A percentile compares a stretch with the other conserved stretches of the same genome.
phyloP scores from a whole-genome alignment of 1,139 yeast genomes.

The Taphrina sp. region DNA sequence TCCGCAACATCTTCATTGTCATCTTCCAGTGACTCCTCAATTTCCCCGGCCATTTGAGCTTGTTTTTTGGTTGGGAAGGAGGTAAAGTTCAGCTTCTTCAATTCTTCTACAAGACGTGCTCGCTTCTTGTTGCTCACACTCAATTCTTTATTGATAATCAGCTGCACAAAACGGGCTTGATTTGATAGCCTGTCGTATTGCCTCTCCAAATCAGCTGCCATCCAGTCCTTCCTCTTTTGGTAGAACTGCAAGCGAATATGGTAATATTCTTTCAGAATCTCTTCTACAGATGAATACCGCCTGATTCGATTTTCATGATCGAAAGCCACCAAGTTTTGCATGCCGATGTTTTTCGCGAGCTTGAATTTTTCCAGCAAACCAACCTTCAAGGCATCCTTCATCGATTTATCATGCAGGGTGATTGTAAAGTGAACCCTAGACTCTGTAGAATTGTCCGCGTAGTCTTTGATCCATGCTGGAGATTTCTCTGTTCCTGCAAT shows the following conservation, averaged over 20 bases:
- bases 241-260: constrained; percentile 83
- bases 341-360: constrained; percentile 62
- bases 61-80: constrained; percentile 52
- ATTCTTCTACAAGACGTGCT: constrained; percentile 59
- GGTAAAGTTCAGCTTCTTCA: constrained; percentile 66
- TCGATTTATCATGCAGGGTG: constrained; percentile 71
- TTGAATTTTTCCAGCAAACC: constrained; percentile 86
- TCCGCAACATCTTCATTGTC: constrained; percentile 47
- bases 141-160: constrained; percentile 76
- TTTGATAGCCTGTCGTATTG: constrained; percentile 70
- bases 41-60: constrained; percentile 40
- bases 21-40: constrained; percentile 40
- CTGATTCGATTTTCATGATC: constrained; percentile 89
- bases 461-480: constrained; percentile 86
- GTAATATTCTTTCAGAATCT: constrained; percentile 79
- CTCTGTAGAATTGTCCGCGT: constrained; percentile 90
- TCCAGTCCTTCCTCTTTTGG: constrained; percentile 81
- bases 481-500: constrained; percentile 68
- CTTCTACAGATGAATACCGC: constrained; percentile 70
- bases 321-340: constrained; percentile 92
- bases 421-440: constrained; percentile 65
- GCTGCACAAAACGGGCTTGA: constrained; percentile 87
- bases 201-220: constrained; percentile 67
- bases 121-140: constrained; percentile 73
- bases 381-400: constrained; percentile 68